Percentiles rank a stretch among this genome's conserved stretches.
Conservation (phyloP, 73 alveolate species). For the Tetrahymena thermophila region DNA sequence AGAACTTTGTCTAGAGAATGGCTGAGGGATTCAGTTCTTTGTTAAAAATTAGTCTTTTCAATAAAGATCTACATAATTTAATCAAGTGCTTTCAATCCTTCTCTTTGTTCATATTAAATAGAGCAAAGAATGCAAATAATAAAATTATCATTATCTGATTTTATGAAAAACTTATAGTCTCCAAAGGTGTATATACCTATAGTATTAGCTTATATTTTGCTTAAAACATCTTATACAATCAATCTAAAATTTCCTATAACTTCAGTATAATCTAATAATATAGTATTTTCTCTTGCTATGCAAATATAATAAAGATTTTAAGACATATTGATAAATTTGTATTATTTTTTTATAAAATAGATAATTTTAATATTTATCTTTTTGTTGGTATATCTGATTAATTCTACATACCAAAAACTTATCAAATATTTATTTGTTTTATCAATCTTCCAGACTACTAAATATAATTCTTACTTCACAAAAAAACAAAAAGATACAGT, state of each 20-base stretch:
- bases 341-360: too few relatives aligned
- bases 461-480: too few relatives aligned
- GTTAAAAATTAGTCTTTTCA: neutral
- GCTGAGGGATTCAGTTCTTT: neutral
- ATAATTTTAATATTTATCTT: too few relatives aligned
- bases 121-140: neutral
- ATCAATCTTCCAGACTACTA: neutral
- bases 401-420: neutral
- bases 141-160: neutral
- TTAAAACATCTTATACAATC: neutral
- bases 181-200: neutral
- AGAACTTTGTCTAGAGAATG: neutral
- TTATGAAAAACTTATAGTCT: neutral
- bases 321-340: neutral
- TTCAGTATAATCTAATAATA: neutral
- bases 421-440: too few relatives aligned
- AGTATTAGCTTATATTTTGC: neutral
- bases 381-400: neutral
- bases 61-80: too few relatives aligned
- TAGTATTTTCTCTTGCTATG: neutral
- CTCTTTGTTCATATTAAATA: too few relatives aligned
- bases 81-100: neutral
- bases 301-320: neutral
- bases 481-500: too few relatives aligned
- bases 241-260: neutral